Evolutionary conservation across 2,329 filamentous ascomycete genomes (phyloP).

Genomic region (Arthroderma uncinatum): DNA sequence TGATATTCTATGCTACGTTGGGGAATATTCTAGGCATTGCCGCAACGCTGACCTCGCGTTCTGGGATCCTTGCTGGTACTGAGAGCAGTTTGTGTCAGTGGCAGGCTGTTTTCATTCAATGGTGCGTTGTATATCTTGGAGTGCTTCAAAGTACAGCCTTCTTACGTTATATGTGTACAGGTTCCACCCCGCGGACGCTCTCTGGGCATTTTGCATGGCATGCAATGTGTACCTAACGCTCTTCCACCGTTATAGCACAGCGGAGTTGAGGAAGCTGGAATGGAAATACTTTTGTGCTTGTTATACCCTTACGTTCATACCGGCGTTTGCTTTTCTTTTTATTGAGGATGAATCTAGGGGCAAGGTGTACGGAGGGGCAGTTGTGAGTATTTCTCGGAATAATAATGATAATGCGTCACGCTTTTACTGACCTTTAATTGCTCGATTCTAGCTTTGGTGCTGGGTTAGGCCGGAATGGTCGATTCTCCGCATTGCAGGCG

Average conservation of each 20-base stretch:
- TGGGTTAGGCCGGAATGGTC: conserved; percentile 61
- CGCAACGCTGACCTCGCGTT: conserved; percentile 60
- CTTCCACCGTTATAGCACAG: conserved; percentile 59
- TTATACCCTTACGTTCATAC: conserved; percentile 62
- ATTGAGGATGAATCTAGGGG: conserved; percentile 43
- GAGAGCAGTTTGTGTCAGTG: conserved; percentile 57
- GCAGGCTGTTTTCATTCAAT: conserved; percentile 71
- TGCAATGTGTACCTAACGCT: conserved; percentile 75
- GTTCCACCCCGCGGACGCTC: conserved; percentile 66
- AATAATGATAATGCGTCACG: background rate
- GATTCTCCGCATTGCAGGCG: conserved; percentile 59
- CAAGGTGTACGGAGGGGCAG: conserved; percentile 61
- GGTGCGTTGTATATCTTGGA: conserved; percentile 43
- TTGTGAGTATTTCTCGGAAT: conserved; percentile 31
- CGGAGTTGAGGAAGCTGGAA: conserved; percentile 55
- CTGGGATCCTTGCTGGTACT: conserved; percentile 42
- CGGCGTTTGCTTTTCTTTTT: conserved; percentile 58
- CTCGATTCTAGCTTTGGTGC: conserved; percentile 58
- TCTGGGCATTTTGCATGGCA: conserved; percentile 74
- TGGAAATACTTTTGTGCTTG: conserved; percentile 57
- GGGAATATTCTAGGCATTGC: conserved; percentile 71
- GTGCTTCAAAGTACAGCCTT: background rate
- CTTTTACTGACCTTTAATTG: background rate
- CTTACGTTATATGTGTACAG: conserved; percentile 30
- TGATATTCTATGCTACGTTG: conserved; percentile 73